Evolutionary conservation across 2,329 filamentous ascomycete species (phyloP), one percentile per base, ranked within the genome.

Genomic region (Neofusicoccum cordaticola): DNA sequence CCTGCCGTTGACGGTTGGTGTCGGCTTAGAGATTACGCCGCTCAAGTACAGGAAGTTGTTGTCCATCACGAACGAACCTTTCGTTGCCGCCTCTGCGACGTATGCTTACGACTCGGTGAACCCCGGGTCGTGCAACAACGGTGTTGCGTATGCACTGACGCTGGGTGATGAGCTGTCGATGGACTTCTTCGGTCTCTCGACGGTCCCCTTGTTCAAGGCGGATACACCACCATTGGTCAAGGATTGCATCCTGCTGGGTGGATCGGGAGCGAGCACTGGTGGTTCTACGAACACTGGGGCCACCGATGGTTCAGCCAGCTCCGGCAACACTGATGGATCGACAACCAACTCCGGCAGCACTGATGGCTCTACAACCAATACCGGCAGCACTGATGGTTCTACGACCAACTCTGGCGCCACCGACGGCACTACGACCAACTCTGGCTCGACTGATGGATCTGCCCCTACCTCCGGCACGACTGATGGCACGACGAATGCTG

Each of bases 81-180:
- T 17, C 22, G 53, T 58, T 9, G 17, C 39, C 11, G 53, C 53
- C 53, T 42, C 12, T 7, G 53, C 53, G 15, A 45, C 41, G 35
- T 58, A 58, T 15, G 39, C 15, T 3, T 45, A 45, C 41, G 53
- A 58, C 39, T 34, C 17, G 39, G 22, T 45, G 6, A 58, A 45
- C 41, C 39, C 41, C 4, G 41, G 53, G 8, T 35, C 39, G 15
- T 58, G 53, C 53, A 58, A 58, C 27, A 35, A 45, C 17, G 41
- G 53, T 17, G 7, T 45, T 15, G 9, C 37, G 15, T 58, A 45
- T 5, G 39, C 27, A 27, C 37, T 58, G 19, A 58, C 53, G 17
- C 53, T 58, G 15, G 53, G 53, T 13, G 27, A 58, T 9, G 53
- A 58, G 53, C 39, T 58, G 39, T 45, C 39, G 8, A 58, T 58